Evolutionary conservation across 1,139 yeast species (phyloP).

Genomic region (Yamadazyma conglobata): DNA sequence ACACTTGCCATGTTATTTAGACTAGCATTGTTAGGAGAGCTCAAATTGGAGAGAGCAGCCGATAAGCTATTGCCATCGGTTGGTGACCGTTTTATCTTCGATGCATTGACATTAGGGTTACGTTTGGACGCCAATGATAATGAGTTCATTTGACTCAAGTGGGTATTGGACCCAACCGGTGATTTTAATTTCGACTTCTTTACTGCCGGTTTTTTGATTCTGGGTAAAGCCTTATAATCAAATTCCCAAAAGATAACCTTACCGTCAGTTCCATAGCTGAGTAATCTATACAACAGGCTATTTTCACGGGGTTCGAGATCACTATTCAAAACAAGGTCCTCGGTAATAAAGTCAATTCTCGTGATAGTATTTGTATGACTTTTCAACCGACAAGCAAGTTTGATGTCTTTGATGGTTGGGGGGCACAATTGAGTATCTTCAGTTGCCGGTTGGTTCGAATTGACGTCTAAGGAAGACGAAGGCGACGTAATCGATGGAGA

Average conservation of each 20-base stretch:
- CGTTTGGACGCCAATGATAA: background rate
- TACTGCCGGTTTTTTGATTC: conserved; percentile 26
- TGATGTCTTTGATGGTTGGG: conserved; percentile 40
- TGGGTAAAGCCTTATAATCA: conserved; percentile 58
- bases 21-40: conserved; percentile 2
- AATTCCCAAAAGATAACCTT: conserved; percentile 70
- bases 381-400: conserved; percentile 48
- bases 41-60: conserved; percentile 3
- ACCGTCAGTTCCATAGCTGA: conserved; percentile 73
- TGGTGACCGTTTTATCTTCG: conserved; percentile 1
- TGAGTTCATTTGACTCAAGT: background rate
- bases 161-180: conserved; percentile 1
- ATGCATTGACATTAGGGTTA: background rate
- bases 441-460: conserved; percentile 5
- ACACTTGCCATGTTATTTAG: conserved; percentile 8
- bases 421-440: conserved; percentile 21
- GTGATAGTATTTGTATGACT: conserved; percentile 70
- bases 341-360: conserved; percentile 34
- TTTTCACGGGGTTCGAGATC: conserved; percentile 17
- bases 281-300: conserved; percentile 47
- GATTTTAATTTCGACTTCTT: conserved; percentile 3
- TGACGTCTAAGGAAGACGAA: conserved; percentile 21
- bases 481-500: conserved; percentile 23
- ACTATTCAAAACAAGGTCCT: conserved; percentile 12
- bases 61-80: conserved; percentile 1